Percentiles rank a stretch among this genome's conserved stretches.
phyloP scores from a whole-genome alignment of 1,139 yeast genomes.

The Debaryomycetaceae sp. region DNA sequence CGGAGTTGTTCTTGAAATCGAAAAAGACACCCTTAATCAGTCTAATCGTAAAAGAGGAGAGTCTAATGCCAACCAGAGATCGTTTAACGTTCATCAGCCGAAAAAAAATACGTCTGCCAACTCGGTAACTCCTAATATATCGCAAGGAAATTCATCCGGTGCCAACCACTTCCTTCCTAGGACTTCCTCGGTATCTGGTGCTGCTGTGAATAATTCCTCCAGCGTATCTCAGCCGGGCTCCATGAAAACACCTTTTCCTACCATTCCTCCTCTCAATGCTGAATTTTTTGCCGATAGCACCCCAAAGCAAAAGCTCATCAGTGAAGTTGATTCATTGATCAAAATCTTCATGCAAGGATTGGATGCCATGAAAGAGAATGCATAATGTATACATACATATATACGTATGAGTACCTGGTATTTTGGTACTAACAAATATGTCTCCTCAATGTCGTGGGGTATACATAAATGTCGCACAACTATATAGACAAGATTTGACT shows the following conservation, averaged over 20 bases:
- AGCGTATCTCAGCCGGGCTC: neutral
- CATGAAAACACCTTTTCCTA: slow-evolving; percentile 27
- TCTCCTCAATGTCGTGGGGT: neutral
- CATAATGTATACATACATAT: slow-evolving; percentile 9
- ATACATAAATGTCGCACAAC: neutral
- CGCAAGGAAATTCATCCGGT: slow-evolving; percentile 6
- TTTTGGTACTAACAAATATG: neutral
- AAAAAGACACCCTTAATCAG: slow-evolving; percentile 8
- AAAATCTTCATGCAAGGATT: slow-evolving; percentile 38
- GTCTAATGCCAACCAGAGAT: slow-evolving; percentile 8
- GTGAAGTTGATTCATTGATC: slow-evolving; percentile 40
- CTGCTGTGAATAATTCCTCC: neutral
- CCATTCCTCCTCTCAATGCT: slow-evolving; percentile 33
- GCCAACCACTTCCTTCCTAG: slow-evolving; percentile 12
- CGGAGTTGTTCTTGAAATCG: slow-evolving; percentile 10
- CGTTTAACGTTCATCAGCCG: neutral
- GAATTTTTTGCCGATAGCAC: slow-evolving; percentile 39
- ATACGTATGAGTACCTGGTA: neutral
- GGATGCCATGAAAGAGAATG: slow-evolving; percentile 35
- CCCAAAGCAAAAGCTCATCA: slow-evolving; percentile 31
- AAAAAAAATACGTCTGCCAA: neutral
- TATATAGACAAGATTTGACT: neutral
- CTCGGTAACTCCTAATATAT: neutral
- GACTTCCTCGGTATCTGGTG: slow-evolving; percentile 11
- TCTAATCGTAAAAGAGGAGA: slow-evolving; percentile 16